A percentile compares a stretch with the other conserved stretches of the same genome.
These are phyloP conservation scores for Diaporthe citriasiana DNA, from an alignment of 2,329 filamentous ascomycete species.

Conservation along the genomic window DNA sequence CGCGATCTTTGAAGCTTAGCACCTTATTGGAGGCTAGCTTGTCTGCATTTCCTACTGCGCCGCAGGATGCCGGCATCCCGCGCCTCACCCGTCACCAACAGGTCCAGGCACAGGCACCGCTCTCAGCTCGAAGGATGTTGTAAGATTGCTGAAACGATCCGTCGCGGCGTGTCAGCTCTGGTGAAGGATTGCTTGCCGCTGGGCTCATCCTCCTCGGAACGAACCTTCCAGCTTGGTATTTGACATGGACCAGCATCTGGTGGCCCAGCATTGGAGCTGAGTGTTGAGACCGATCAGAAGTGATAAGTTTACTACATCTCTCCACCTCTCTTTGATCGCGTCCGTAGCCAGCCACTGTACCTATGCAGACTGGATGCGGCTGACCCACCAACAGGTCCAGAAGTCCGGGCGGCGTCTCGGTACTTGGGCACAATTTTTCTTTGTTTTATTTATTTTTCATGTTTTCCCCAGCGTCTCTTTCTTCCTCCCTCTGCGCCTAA, in stretches of 20 bases:
- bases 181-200: constrained; percentile 5
- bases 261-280: neutral
- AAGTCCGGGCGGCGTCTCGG: neutral
- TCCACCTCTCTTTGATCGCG: neutral
- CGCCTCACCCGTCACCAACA: constrained; percentile 5
- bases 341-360: neutral
- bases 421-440: neutral
- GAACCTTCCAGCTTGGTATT: constrained; percentile 1
- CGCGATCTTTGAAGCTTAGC: neutral
- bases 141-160: constrained; percentile 35
- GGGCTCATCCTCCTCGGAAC: constrained; percentile 4
- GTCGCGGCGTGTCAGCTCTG: constrained; percentile 17
- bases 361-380: neutral
- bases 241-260: neutral
- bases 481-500: neutral
- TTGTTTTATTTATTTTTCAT: neutral
- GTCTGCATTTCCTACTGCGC: neutral
- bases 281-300: neutral
- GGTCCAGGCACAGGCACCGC: neutral
- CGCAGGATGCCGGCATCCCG: constrained; percentile 20
- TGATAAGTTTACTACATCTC: neutral
- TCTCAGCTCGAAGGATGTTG: constrained; percentile 15
- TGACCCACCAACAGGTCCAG: constrained; percentile 4
- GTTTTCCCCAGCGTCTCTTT: neutral
- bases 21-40: neutral